Evolutionary conservation across 352 stramenopile species (phyloP).

Genomic region (Plasmopara halstedii): DNA sequence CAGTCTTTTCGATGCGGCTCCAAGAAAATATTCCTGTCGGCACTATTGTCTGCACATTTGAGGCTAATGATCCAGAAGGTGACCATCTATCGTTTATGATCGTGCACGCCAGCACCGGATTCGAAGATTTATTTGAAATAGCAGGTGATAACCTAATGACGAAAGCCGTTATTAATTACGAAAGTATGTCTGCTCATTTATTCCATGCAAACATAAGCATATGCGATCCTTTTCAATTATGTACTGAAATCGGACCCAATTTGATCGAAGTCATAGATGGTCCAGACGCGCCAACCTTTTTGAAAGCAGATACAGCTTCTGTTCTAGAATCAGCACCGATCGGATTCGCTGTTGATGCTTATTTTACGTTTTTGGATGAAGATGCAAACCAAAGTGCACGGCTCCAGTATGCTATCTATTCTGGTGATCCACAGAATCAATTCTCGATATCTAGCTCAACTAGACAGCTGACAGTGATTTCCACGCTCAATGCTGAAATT

Average conservation of each 20-base stretch:
- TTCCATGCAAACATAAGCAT: conserved; percentile 23
- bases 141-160: conserved; percentile 10
- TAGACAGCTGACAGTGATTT: conserved; percentile 23
- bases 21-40: conserved; percentile 30
- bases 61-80: conserved; percentile 31
- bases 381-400: conserved; percentile 31
- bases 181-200: conserved; percentile 6
- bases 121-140: conserved; percentile 14
- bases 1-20: conserved; percentile 19
- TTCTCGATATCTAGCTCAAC: conserved; percentile 35
- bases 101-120: conserved; percentile 2
- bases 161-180: conserved; percentile 14
- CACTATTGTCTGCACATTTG: conserved; percentile 16
- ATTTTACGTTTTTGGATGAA: conserved; percentile 35
- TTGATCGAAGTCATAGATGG: conserved; percentile 30
- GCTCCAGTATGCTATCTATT: conserved; percentile 37
- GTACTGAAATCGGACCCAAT: conserved; percentile 32
- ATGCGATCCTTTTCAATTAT: conserved; percentile 39
- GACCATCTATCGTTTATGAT: conserved; percentile 23
- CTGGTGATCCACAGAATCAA: conserved; percentile 34
- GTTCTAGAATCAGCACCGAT: conserved; percentile 8
- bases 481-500: conserved; percentile 29
- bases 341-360: conserved; percentile 14
- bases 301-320: background rate
- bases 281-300: conserved; percentile 35